A percentile compares a stretch with the other conserved stretches of the same genome.
These are phyloP conservation scores for Dianthus caryophyllus DNA, from an alignment of 148 eudicot genomes.

Conservation along the genomic window DNA sequence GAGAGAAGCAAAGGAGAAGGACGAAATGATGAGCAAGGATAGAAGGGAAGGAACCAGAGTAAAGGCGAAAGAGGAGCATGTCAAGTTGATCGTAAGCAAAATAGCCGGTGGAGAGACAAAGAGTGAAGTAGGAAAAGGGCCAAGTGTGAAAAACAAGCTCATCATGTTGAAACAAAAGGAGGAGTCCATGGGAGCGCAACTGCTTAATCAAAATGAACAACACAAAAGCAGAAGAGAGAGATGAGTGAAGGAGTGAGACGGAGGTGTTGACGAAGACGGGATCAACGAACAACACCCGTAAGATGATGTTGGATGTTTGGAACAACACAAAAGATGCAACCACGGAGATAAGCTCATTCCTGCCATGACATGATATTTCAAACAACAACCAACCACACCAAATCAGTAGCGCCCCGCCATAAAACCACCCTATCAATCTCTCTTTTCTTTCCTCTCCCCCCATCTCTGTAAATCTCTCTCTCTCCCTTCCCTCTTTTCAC, in stretches of 20 bases:
- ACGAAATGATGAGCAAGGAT: conserved; percentile 77
- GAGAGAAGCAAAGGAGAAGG: conserved; percentile 89
- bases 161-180: conserved; percentile 63
- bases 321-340: conserved; percentile 48
- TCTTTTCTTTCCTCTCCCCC: conserved; percentile 8
- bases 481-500: conserved; percentile 18
- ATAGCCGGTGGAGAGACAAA: conserved; percentile 78
- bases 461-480: conserved; percentile 10
- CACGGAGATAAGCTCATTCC: conserved; percentile 41
- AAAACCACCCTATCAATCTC: conserved; percentile 41
- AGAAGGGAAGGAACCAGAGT: conserved; percentile 68
- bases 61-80: conserved; percentile 61
- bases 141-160: conserved; percentile 61
- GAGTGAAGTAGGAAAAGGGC: conserved; percentile 74
- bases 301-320: conserved; percentile 53
- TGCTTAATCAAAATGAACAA: conserved; percentile 56
- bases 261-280: conserved; percentile 69
- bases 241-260: conserved; percentile 84
- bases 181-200: conserved; percentile 26
- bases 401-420: conserved; percentile 56
- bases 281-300: conserved; percentile 46
- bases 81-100: conserved; percentile 95
- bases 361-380: conserved; percentile 49
- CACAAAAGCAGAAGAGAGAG: conserved; percentile 66
- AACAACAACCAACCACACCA: conserved; percentile 65